A percentile compares a stretch with the other conserved stretches of the same genome.
Evolutionary conservation across 257 asterid species (phyloP).

Genomic region (Catharanthus roseus): DNA sequence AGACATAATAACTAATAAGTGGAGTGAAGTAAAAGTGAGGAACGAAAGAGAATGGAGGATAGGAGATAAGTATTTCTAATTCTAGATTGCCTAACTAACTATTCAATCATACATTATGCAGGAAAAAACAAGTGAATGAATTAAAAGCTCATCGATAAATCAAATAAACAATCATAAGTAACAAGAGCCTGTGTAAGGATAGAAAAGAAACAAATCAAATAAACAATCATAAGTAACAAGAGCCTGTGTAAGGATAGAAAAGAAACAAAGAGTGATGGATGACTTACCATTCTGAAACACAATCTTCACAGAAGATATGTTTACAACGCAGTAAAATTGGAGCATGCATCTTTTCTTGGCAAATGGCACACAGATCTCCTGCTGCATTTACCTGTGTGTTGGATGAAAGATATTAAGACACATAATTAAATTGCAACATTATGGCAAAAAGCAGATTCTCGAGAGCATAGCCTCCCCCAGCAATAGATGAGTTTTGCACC

Average conservation of each 20-base stretch:
- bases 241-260: not conserved
- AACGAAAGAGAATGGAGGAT: not conserved
- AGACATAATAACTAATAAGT: too few species aligned
- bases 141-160: not conserved
- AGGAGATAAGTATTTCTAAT: not conserved
- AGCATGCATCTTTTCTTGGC: constrained; percentile 70
- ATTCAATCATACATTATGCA: not conserved
- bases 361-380: constrained; percentile 69
- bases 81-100: not conserved
- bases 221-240: not conserved
- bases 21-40: not conserved
- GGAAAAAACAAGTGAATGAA: not conserved
- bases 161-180: not conserved
- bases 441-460: not conserved
- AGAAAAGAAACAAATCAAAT: not conserved
- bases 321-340: constrained; percentile 58
- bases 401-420: not conserved
- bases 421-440: not conserved
- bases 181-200: not conserved
- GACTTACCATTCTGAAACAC: constrained; percentile 67
- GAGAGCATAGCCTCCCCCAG: too few species aligned
- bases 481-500: not conserved
- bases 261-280: not conserved
- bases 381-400: constrained; percentile 50
- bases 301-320: constrained; percentile 73